These are phyloP conservation scores for Fusarium sp. DNA, from an alignment of 2,329 filamentous ascomycete species.

Conservation along the genomic window DNA sequence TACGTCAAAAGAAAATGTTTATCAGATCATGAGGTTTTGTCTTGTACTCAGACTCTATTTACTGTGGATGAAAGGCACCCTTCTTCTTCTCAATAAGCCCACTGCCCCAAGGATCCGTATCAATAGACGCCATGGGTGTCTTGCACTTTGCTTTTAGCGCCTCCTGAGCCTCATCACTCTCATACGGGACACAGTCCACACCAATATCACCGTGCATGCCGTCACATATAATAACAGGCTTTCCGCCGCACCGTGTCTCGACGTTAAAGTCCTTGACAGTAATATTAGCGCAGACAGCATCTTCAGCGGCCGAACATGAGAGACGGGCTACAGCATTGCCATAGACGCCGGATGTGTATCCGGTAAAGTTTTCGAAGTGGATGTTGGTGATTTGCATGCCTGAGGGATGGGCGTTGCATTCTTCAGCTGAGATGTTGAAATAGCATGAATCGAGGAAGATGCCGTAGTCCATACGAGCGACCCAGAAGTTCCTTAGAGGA, in stretches of 20 bases:
- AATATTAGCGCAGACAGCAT: conserved; percentile 47
- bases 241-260: conserved; percentile 39
- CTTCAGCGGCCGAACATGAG: conserved; percentile 42
- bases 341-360: conserved; percentile 44
- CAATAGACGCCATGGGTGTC: conserved; percentile 21
- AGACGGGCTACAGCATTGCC: conserved; percentile 40
- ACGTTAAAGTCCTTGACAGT: conserved; percentile 44
- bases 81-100: conserved; percentile 17
- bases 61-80: conserved; percentile 15
- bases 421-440: conserved; percentile 39
- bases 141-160: conserved; percentile 26
- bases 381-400: conserved; percentile 47
- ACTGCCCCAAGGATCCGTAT: conserved; percentile 25
- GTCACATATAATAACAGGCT: conserved; percentile 42
- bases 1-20: no score
- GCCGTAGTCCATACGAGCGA: conserved; percentile 43
- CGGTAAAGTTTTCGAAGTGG: conserved; percentile 46
- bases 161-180: conserved; percentile 23
- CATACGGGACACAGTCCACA: conserved; percentile 38
- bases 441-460: conserved; percentile 47
- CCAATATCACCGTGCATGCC: conserved; percentile 41
- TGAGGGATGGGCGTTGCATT: conserved; percentile 34
- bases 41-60: no score
- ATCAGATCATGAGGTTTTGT: no score
- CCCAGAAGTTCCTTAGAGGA: conserved; percentile 42